Conservation (phyloP, 164 flowering plant species). For the Liriodendron chinense region DNA sequence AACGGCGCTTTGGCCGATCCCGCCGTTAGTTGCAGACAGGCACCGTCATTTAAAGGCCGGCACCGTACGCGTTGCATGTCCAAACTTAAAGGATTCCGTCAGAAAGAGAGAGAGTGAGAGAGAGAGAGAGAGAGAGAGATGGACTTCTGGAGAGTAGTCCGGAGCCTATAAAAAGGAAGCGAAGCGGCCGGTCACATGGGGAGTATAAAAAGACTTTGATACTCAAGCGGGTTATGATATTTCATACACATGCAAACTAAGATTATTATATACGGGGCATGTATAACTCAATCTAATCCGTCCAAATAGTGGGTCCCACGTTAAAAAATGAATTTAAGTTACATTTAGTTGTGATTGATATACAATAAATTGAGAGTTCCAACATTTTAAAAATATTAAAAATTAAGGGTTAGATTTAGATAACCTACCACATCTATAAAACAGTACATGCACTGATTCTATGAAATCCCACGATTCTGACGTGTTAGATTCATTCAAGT, state of each 20-base stretch:
- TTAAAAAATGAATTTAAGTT: too few relatives aligned
- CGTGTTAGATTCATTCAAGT: too few relatives aligned
- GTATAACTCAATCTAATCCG: too few relatives aligned
- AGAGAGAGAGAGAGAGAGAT: neutral
- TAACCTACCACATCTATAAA: too few relatives aligned
- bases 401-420: too few relatives aligned
- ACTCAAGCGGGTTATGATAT: neutral
- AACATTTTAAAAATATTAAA: too few relatives aligned
- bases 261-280: too few relatives aligned
- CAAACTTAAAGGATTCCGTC: neutral
- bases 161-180: neutral
- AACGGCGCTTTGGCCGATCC: constrained; percentile 20
- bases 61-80: constrained; percentile 44
- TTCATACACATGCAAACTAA: neutral
- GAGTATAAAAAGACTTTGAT: neutral
- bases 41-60: constrained; percentile 28
- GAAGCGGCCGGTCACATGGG: neutral
- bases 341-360: too few relatives aligned
- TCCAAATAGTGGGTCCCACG: too few relatives aligned
- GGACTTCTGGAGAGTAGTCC: neutral
- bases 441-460: too few relatives aligned
- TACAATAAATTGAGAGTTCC: too few relatives aligned
- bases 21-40: constrained; percentile 17
- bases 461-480: too few relatives aligned
- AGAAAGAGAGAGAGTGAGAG: neutral